A percentile compares a stretch with the other conserved stretches of the same genome.
These are phyloP conservation scores for Colletotrichum chlorophyti DNA, from an alignment of 2,329 filamentous ascomycete genomes.

Conservation along the genomic window DNA sequence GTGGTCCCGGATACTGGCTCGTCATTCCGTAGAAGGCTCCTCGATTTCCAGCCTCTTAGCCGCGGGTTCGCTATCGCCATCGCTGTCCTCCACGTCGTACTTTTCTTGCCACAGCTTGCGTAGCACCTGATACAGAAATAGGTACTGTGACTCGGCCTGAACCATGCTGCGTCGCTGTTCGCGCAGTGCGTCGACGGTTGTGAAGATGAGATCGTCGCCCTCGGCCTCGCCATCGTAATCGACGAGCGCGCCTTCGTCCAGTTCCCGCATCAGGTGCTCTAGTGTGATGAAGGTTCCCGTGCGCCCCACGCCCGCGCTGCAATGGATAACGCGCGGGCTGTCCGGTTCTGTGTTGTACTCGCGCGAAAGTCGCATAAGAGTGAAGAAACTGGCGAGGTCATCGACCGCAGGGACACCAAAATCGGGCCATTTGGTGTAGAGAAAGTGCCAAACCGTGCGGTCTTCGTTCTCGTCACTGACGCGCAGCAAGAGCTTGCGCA, in stretches of 20 bases:
- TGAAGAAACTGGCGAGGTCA: constrained; percentile 72
- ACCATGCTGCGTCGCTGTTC: constrained; percentile 96
- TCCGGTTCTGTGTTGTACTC: constrained; percentile 56
- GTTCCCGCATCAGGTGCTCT: constrained; percentile 87
- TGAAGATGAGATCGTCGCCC: constrained; percentile 71
- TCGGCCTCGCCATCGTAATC: constrained; percentile 44
- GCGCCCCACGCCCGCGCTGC: constrained; percentile 91
- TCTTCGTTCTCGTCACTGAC: constrained; percentile 50
- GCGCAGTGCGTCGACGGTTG: constrained; percentile 80
- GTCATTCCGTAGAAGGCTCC: constrained; percentile 49
- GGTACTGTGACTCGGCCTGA: constrained; percentile 83
- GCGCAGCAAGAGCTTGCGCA: constrained; percentile 74
- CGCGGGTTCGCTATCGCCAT: constrained; percentile 50
- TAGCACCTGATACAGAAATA: constrained; percentile 88
- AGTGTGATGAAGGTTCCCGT: constrained; percentile 96
- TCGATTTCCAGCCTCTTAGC: constrained; percentile 60
- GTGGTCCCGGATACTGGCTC: not conserved
- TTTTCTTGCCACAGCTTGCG: constrained; percentile 76
- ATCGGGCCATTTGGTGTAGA: constrained; percentile 90
- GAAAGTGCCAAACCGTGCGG: constrained; percentile 76
- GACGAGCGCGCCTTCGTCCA: constrained; percentile 75
- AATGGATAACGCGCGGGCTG: constrained; percentile 80
- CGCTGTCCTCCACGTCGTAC: constrained; percentile 52
- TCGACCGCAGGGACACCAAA: constrained; percentile 79
- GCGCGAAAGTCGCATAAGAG: constrained; percentile 72